phyloP scores from a whole-genome alignment of 257 asterid species.

The Coffea eugenioides region DNA sequence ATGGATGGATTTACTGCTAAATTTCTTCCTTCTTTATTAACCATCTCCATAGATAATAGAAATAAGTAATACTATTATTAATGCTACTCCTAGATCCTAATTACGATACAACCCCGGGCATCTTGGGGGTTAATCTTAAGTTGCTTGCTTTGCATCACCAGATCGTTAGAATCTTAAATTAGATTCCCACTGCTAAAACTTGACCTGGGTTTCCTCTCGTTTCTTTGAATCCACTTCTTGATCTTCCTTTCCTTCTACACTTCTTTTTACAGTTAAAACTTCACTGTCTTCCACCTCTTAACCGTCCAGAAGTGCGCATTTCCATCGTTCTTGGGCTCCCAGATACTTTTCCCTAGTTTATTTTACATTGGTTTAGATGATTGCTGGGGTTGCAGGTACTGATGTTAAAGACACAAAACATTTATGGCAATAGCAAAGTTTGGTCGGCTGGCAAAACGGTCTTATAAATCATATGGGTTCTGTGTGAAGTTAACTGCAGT shows the following conservation, averaged over 20 bases:
- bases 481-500: conserved; percentile 63
- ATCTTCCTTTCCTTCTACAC: conserved; percentile 41
- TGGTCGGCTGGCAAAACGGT: conserved; percentile 82
- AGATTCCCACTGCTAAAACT: background rate
- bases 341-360: background rate
- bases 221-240: conserved; percentile 31
- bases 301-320: conserved; percentile 6
- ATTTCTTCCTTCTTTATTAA: no score
- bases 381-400: background rate
- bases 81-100: no score
- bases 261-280: conserved; percentile 26
- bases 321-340: conserved; percentile 1
- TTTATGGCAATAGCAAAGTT: conserved; percentile 71
- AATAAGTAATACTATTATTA: no score
- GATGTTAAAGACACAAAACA: conserved; percentile 27
- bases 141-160: background rate
- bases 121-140: background rate
- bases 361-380: background rate
- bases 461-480: conserved; percentile 76
- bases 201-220: conserved; percentile 1
- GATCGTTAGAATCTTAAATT: background rate
- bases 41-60: no score
- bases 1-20: no score
- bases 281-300: conserved; percentile 22
- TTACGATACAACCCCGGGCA: background rate